Conservation (phyloP, 495 filamentous ascomycete species). For the Filosporella fistucella region DNA sequence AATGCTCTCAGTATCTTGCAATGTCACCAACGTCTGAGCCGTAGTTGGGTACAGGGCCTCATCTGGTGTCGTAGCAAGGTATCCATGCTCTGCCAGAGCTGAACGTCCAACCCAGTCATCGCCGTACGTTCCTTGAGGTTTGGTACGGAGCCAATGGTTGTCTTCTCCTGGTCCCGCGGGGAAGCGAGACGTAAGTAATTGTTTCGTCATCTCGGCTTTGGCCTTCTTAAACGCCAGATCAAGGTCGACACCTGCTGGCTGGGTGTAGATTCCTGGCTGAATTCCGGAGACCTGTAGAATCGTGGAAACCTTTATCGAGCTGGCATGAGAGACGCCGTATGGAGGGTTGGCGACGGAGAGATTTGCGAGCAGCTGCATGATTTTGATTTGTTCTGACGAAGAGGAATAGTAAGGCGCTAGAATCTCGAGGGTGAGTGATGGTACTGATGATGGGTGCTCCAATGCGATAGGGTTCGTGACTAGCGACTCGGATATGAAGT, state of each 20-base stretch:
- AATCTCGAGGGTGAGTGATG: neutral
- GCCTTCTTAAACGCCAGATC: too few species aligned
- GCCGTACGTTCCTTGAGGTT: conserved; percentile 1
- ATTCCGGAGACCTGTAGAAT: neutral
- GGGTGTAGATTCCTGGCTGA: neutral
- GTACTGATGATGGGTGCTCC: neutral
- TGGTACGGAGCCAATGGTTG: conserved; percentile 3
- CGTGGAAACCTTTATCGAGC: neutral
- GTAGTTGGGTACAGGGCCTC: conserved; percentile 1
- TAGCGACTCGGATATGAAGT: too few species aligned
- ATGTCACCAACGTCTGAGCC: neutral
- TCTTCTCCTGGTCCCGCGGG: neutral
- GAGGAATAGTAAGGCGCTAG: neutral
- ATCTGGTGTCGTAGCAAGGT: neutral
- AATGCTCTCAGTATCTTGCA: neutral
- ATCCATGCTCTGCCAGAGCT: neutral
- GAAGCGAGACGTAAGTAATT: neutral
- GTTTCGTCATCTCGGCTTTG: too few species aligned
- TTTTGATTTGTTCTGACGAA: neutral
- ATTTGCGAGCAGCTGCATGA: neutral
- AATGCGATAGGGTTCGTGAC: too few species aligned
- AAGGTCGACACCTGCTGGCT: neutral
- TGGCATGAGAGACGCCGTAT: neutral
- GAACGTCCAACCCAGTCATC: conserved; percentile 1
- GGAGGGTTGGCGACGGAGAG: neutral